phyloP scores from a whole-genome alignment of 192 early-diverging fungal genomes.

The Coemansia sp. region DNA sequence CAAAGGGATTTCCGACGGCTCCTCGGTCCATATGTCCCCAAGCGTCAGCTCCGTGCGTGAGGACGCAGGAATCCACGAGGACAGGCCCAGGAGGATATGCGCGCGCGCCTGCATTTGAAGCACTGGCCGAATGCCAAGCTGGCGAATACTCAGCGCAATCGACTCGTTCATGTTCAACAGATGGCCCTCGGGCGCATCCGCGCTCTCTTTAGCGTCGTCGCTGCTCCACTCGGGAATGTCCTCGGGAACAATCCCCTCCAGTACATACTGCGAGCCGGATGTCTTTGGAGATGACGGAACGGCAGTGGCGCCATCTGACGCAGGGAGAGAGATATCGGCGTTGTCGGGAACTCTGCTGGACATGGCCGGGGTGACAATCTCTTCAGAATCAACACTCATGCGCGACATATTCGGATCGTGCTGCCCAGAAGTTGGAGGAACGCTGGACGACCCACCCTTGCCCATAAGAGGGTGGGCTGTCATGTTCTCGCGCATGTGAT shows the following conservation, averaged over 20 bases:
- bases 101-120: slow-evolving; percentile 33
- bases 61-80: slow-evolving; percentile 29
- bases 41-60: slow-evolving; percentile 39
- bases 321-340: neutral
- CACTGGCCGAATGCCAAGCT: slow-evolving; percentile 13
- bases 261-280: neutral
- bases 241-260: slow-evolving; percentile 29
- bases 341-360: slow-evolving; percentile 12
- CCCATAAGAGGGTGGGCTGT: neutral
- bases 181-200: slow-evolving; percentile 30
- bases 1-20: slow-evolving; percentile 10
- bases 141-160: slow-evolving; percentile 26
- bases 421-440: neutral
- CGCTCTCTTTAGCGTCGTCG: slow-evolving; percentile 11
- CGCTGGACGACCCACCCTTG: neutral
- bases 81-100: slow-evolving; percentile 29
- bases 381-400: slow-evolving; percentile 8
- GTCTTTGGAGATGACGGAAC: slow-evolving; percentile 6
- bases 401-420: slow-evolving; percentile 1
- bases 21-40: slow-evolving; percentile 37
- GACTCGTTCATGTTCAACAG: slow-evolving; percentile 31
- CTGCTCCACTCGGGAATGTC: slow-evolving; percentile 33
- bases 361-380: neutral
- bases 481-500: neutral
- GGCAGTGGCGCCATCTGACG: slow-evolving; percentile 7